Evolutionary conservation across 2,329 filamentous ascomycete species (phyloP).

Genomic region (Akanthomyces dipterigenus): DNA sequence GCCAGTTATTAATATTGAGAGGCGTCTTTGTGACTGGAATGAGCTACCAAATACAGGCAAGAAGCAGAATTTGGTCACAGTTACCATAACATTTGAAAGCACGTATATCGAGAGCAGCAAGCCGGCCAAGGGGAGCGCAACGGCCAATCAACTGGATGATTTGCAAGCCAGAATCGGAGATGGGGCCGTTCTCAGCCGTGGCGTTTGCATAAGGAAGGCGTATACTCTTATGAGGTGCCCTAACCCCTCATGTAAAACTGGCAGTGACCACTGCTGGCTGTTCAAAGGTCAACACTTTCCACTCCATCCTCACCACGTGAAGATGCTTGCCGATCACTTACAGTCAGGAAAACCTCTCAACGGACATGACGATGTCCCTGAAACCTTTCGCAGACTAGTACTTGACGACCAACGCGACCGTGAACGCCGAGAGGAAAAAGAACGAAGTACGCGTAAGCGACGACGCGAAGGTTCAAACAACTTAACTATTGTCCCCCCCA

Average conservation of each 20-base stretch:
- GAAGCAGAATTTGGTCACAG: constrained; percentile 8
- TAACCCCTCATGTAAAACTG: constrained; percentile 9
- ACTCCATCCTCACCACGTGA: constrained; percentile 33
- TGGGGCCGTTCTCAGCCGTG: constrained; percentile 8
- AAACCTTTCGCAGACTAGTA: constrained; percentile 12
- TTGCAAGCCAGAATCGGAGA: constrained; percentile 13
- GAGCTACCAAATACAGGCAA: constrained; percentile 10
- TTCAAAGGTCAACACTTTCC: constrained; percentile 8
- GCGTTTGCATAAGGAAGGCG: constrained; percentile 11
- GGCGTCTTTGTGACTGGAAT: constrained; percentile 9
- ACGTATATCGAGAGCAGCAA: constrained; percentile 7
- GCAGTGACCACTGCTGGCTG: constrained; percentile 12
- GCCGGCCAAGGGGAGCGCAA: constrained; percentile 5
- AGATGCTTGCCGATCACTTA: no score
- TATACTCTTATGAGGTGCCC: constrained; percentile 12
- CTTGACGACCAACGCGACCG: constrained; percentile 12
- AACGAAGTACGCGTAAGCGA: constrained; percentile 9
- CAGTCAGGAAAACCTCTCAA: constrained; percentile 12
- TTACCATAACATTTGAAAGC: constrained; percentile 11
- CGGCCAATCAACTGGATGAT: constrained; percentile 10
- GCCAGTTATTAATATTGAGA: constrained; percentile 8
- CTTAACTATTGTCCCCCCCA: not conserved
- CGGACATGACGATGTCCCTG: constrained; percentile 14
- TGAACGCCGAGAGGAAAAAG: constrained; percentile 11
- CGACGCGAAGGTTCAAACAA: not conserved